These are phyloP conservation scores for Rugonectria rugulosa DNA, from an alignment of 2,329 filamentous ascomycete species.

Conservation along the genomic window DNA sequence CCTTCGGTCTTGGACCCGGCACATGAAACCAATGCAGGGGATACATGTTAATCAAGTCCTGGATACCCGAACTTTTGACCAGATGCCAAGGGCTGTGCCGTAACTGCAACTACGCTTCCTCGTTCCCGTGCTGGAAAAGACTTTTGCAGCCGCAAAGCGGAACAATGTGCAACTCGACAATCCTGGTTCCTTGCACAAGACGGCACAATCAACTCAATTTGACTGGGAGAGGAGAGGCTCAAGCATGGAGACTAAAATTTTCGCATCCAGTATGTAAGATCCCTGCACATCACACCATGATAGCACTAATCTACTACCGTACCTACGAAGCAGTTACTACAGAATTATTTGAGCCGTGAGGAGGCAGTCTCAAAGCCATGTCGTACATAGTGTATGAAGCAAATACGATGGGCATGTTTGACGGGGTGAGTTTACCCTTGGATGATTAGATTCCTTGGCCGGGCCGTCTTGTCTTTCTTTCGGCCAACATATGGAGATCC, in stretches of 20 bases:
- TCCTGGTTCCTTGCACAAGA: neutral
- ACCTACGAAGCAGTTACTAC: too few relatives aligned
- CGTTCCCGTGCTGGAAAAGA: neutral
- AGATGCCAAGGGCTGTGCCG: neutral
- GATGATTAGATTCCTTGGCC: too few relatives aligned
- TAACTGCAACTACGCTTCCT: neutral
- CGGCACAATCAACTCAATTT: neutral
- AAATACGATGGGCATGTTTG: too few relatives aligned
- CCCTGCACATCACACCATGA: slow-evolving; percentile 17
- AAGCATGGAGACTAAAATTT: too few relatives aligned
- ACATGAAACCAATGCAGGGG: slow-evolving; percentile 12
- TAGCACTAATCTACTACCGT: too few relatives aligned
- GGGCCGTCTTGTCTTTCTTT: neutral
- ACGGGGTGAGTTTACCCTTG: too few relatives aligned
- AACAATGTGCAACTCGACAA: neutral
- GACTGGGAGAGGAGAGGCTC: too few relatives aligned
- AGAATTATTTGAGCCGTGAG: too few relatives aligned
- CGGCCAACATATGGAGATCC: slow-evolving; percentile 13
- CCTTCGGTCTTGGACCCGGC: slow-evolving; percentile 17
- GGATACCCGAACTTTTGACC: neutral
- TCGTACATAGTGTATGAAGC: too few relatives aligned
- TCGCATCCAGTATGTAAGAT: slow-evolving; percentile 8
- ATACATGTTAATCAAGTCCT: neutral
- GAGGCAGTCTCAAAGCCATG: too few relatives aligned
- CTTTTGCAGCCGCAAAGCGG: too few relatives aligned